These are phyloP conservation scores for Jacaranda copaia DNA, from an alignment of 257 asterid genomes.

Conservation along the genomic window DNA sequence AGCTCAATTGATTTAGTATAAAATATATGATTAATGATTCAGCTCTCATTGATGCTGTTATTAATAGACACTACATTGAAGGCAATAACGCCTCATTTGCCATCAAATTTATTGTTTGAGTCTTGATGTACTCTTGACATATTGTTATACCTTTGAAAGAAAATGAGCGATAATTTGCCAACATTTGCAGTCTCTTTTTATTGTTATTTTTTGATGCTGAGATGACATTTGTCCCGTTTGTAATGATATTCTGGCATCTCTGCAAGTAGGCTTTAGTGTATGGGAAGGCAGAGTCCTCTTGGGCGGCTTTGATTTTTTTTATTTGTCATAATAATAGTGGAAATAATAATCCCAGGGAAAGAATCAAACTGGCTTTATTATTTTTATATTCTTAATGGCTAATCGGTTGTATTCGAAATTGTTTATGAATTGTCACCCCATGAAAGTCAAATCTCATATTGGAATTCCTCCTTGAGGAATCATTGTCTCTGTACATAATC, in stretches of 20 bases:
- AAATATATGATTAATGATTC: conserved; percentile 40
- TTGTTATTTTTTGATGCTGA: background rate
- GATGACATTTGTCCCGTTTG: background rate
- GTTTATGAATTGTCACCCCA: conserved; percentile 4
- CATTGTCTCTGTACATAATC: conserved; percentile 15
- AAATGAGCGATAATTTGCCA: conserved; percentile 16
- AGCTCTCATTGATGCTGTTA: conserved; percentile 38
- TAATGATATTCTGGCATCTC: background rate
- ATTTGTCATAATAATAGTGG: background rate
- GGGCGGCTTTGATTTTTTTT: conserved; percentile 1
- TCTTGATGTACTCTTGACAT: conserved; percentile 18
- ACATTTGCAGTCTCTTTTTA: background rate
- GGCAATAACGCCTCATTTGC: conserved; percentile 41
- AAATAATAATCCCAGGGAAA: background rate
- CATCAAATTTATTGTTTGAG: conserved; percentile 2
- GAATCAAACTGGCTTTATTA: conserved; percentile 9
- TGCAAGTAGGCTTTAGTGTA: background rate
- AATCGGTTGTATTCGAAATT: conserved; percentile 22
- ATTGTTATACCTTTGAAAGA: conserved; percentile 18
- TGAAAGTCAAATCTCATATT: conserved; percentile 28
- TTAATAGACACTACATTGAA: background rate
- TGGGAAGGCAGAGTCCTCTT: background rate
- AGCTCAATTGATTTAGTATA: conserved; percentile 29
- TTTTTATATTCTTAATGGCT: background rate
- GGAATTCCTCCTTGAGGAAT: conserved; percentile 13